A percentile compares a stretch with the other conserved stretches of the same genome.
Evolutionary conservation across 2,329 filamentous ascomycete species (phyloP).

Genomic region (Beauveria scarabaeidicola): DNA sequence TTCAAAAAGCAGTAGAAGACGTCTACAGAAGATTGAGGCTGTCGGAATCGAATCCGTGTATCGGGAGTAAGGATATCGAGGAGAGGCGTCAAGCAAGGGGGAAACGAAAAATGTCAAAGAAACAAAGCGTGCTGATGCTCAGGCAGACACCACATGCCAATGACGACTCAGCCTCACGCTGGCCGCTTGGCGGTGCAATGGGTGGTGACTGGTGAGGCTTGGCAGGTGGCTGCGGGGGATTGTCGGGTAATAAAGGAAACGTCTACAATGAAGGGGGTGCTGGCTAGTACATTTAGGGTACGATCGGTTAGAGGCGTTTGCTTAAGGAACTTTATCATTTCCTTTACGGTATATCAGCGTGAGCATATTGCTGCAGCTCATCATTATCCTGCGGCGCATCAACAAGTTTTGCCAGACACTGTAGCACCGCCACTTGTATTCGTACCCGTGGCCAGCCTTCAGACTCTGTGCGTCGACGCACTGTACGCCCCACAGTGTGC

Average conservation of each 20-base stretch:
- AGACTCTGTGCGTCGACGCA: neutral
- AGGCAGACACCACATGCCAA: constrained; percentile 1
- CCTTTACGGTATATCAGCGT: neutral
- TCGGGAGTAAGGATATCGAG: neutral
- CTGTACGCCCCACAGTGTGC: neutral
- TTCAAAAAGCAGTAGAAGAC: neutral
- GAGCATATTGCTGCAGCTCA: neutral
- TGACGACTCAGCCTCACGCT: constrained; percentile 9
- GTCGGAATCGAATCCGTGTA: neutral
- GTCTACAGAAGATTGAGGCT: neutral
- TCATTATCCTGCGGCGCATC: neutral
- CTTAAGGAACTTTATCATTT: neutral
- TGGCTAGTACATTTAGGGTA: neutral
- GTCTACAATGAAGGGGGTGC: neutral
- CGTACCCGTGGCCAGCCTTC: neutral
- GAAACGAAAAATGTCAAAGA: neutral
- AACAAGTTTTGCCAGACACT: neutral
- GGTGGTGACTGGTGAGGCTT: neutral
- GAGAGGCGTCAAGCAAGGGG: neutral
- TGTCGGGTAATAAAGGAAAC: constrained; percentile 3
- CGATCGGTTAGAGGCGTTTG: no score
- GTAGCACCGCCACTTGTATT: neutral
- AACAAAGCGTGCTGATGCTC: neutral
- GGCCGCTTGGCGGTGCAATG: neutral
- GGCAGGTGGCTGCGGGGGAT: constrained; percentile 10